Conservation (phyloP, 1,284 basidiomycete genomes). For the Cutaneotrichosporon sp. region DNA sequence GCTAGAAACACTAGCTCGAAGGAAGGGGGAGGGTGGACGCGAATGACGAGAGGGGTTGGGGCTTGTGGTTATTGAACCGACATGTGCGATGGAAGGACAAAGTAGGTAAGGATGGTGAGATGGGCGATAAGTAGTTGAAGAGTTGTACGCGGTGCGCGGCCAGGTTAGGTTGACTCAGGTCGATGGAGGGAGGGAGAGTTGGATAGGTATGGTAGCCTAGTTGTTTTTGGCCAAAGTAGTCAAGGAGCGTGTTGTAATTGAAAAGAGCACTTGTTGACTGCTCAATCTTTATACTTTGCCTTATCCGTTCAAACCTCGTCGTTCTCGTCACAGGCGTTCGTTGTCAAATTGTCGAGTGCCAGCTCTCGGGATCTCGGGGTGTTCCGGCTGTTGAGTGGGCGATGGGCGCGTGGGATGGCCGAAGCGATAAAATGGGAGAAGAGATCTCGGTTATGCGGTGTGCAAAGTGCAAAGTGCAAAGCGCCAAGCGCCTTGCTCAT, state of each 20-base stretch:
- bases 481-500: too few relatives aligned
- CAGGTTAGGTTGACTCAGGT: neutral
- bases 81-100: conserved; percentile 1
- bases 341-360: too few relatives aligned
- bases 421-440: neutral
- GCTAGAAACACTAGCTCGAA: neutral
- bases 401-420: neutral
- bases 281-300: too few relatives aligned
- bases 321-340: too few relatives aligned
- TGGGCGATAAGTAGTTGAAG: neutral
- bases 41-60: conserved; percentile 2
- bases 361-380: too few relatives aligned
- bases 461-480: too few relatives aligned
- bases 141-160: neutral
- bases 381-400: too few relatives aligned
- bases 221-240: neutral
- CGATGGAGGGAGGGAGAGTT: neutral
- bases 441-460: too few relatives aligned
- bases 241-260: too few relatives aligned
- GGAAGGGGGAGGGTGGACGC: neutral
- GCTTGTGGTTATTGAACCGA: conserved; percentile 7
- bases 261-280: too few relatives aligned
- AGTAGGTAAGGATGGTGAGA: neutral
- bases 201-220: neutral
- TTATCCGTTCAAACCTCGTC: too few relatives aligned